Conservation (phyloP, 164 flowering plant species). For the Aristolochia californica region DNA sequence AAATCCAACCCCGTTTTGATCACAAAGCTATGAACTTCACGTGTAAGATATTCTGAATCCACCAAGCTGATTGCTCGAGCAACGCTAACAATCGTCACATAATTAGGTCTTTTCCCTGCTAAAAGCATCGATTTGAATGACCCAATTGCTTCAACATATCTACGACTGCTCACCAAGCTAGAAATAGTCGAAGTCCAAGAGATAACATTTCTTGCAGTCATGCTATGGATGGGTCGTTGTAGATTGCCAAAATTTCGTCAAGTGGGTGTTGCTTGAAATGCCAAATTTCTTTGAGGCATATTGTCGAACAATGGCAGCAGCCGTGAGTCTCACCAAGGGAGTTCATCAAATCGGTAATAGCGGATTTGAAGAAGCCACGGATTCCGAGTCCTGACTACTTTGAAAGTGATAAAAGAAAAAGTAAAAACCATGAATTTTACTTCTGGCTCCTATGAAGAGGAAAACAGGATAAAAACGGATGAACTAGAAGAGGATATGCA, state of each 20-base stretch:
- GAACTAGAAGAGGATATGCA: too few species aligned
- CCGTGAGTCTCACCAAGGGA: too few species aligned
- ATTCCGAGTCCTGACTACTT: too few species aligned
- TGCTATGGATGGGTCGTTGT: constrained; percentile 9
- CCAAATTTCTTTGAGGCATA: too few species aligned
- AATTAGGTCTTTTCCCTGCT: constrained; percentile 26
- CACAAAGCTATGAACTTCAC: constrained; percentile 29
- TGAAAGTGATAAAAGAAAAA: too few species aligned
- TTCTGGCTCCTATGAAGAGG: too few species aligned
- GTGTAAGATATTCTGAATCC: constrained; percentile 6
- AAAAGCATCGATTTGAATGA: constrained; percentile 34
- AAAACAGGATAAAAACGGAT: too few species aligned
- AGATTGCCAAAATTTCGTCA: not conserved
- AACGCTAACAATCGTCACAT: constrained; percentile 30
- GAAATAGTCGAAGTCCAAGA: constrained; percentile 22
- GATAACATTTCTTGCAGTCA: constrained; percentile 5
- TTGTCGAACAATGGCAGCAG: too few species aligned
- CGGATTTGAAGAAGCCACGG: too few species aligned
- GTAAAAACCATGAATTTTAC: too few species aligned
- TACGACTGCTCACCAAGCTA: constrained; percentile 16
- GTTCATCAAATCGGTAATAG: too few species aligned
- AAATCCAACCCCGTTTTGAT: constrained; percentile 36
- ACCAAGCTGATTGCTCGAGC: constrained; percentile 21
- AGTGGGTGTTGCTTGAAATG: too few species aligned
- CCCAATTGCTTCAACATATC: constrained; percentile 22